A percentile compares a stretch with the other conserved stretches of the same genome.
Conservation (phyloP, 495 filamentous ascomycete genomes). For the Opeltia flavorubescens region DNA sequence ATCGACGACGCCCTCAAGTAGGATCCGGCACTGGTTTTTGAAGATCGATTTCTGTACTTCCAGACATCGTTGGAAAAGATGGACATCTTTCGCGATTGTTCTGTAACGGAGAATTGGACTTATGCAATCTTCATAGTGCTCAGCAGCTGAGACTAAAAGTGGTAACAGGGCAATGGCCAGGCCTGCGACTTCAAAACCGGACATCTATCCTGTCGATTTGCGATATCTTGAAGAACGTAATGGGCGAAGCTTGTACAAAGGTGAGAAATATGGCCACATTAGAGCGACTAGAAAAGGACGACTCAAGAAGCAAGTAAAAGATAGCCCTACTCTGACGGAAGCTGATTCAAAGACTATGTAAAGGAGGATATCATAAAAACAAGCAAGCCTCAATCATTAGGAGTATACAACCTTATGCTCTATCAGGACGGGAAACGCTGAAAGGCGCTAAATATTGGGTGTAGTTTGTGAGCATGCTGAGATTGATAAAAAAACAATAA, state of each 20-base stretch:
- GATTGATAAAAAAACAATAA: no score
- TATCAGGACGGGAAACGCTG: no score
- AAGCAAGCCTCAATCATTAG: no score
- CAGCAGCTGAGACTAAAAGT: constrained; percentile 14
- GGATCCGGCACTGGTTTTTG: constrained; percentile 5
- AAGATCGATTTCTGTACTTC: constrained; percentile 9
- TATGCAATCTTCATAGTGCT: constrained; percentile 19
- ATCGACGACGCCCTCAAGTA: constrained; percentile 8
- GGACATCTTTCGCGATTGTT: constrained; percentile 9
- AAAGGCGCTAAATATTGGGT: no score
- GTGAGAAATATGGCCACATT: neutral
- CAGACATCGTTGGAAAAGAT: neutral
- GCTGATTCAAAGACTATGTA: no score
- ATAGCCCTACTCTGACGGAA: no score
- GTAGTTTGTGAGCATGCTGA: no score
- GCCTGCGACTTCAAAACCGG: constrained; percentile 10
- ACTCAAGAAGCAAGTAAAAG: no score
- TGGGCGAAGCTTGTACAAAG: neutral
- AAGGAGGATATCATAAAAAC: no score
- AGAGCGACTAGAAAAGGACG: neutral
- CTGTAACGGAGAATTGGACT: constrained; percentile 16
- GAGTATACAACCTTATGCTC: no score
- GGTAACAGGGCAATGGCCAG: constrained; percentile 19
- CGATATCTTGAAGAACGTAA: neutral
- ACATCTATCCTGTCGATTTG: constrained; percentile 1